Evolutionary conservation across 2,329 filamentous ascomycete genomes (phyloP).

Genomic region (Sclerotinia subarctica): DNA sequence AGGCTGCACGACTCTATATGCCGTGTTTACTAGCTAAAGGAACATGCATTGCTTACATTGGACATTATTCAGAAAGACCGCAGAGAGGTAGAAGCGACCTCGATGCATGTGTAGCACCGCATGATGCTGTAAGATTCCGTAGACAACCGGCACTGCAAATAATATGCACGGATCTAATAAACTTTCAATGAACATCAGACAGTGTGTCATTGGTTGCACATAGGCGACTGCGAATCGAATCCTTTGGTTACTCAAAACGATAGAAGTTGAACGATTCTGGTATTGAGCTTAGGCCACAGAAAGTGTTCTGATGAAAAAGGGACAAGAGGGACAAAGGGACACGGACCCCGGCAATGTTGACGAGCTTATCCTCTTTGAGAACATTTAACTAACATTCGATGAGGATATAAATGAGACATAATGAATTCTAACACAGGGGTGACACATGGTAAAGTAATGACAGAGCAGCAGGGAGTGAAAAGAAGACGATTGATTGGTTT

Average conservation of each 20-base stretch:
- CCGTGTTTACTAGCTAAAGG: slow-evolving; percentile 10
- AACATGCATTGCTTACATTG: slow-evolving; percentile 17
- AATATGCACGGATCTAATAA: slow-evolving; percentile 10
- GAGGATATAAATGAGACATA: background rate
- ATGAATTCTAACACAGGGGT: background rate
- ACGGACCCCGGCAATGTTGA: background rate
- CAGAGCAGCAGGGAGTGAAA: too few relatives aligned
- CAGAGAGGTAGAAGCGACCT: slow-evolving; percentile 13
- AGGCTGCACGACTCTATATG: slow-evolving; percentile 19
- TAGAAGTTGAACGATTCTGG: background rate
- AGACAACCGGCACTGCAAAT: slow-evolving; percentile 14
- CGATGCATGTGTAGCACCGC: slow-evolving; percentile 20
- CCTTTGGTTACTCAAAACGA: background rate
- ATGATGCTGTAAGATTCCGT: slow-evolving; percentile 20
- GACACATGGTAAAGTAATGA: background rate
- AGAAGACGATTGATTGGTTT: slow-evolving; percentile 3
- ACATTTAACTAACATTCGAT: background rate
- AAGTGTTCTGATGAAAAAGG: background rate
- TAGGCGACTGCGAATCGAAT: slow-evolving; percentile 8
- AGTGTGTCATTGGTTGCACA: slow-evolving; percentile 12
- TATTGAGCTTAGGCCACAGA: background rate
- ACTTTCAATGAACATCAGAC: slow-evolving; percentile 10
- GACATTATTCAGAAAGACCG: slow-evolving; percentile 15
- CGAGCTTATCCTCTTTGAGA: background rate
- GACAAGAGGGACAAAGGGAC: background rate